A percentile compares a stretch with the other conserved stretches of the same genome.
Conservation (phyloP, 352 stramenopile species). For the Globisporangium nunn region DNA sequence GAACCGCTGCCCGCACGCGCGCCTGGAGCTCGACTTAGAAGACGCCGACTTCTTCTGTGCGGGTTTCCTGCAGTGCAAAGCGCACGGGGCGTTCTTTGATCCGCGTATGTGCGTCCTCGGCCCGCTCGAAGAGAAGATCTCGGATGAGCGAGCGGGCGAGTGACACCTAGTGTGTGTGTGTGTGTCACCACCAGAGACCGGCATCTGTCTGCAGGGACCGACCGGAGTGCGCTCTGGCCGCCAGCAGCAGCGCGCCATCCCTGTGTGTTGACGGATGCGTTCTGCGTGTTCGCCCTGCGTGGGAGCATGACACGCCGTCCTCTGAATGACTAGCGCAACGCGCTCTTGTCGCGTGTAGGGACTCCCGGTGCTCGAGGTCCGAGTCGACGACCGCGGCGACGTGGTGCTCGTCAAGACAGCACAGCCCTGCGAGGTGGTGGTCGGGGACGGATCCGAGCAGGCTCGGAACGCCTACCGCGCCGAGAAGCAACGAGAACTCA, state of each 20-base stretch:
- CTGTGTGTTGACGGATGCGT: slow-evolving; percentile 11
- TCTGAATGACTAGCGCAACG: background rate
- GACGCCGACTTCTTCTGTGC: slow-evolving; percentile 79
- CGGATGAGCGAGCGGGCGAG: too few species aligned
- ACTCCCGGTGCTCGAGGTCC: slow-evolving; percentile 30
- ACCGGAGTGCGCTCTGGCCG: slow-evolving; percentile 20
- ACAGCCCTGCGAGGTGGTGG: slow-evolving; percentile 10
- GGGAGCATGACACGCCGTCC: too few species aligned
- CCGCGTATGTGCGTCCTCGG: slow-evolving; percentile 19
- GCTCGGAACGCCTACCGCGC: slow-evolving; percentile 28
- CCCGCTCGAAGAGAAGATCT: too few species aligned
- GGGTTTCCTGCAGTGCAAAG: slow-evolving; percentile 78
- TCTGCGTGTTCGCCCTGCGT: too few species aligned
- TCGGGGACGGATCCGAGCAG: slow-evolving; percentile 8
- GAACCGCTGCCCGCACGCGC: slow-evolving; percentile 64
- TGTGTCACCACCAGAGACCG: slow-evolving; percentile 23
- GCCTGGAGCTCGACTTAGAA: slow-evolving; percentile 70
- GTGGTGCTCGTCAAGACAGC: slow-evolving; percentile 22
- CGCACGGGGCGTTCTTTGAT: slow-evolving; percentile 76
- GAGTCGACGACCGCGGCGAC: slow-evolving; percentile 26
- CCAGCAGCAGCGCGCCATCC: slow-evolving; percentile 20
- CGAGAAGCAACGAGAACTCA: slow-evolving; percentile 38
- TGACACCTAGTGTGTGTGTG: too few species aligned
- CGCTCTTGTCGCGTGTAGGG: slow-evolving; percentile 17
- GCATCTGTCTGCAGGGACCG: slow-evolving; percentile 55